A percentile compares a stretch with the other conserved stretches of the same genome.
Conservation (phyloP, 306 rosid genomes). For the Bauhinia variegata region DNA sequence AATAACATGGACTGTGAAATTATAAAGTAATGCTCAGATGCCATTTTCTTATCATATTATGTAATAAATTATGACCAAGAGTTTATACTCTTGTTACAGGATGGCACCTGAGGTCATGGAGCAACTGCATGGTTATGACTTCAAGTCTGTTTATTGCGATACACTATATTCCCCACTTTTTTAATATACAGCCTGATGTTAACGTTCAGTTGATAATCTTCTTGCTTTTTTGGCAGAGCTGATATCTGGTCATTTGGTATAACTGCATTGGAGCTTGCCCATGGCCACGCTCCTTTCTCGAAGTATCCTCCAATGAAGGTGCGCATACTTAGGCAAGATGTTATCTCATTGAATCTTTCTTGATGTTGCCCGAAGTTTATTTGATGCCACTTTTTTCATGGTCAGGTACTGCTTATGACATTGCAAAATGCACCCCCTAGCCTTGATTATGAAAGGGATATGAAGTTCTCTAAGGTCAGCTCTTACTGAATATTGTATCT, state of each 20-base stretch:
- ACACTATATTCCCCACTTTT: neutral
- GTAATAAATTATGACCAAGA: neutral
- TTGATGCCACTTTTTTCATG: constrained; percentile 33
- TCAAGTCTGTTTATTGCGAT: constrained; percentile 60
- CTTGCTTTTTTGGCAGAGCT: constrained; percentile 57
- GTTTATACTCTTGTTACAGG: constrained; percentile 50
- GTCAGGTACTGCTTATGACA: constrained; percentile 89
- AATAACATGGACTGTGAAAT: neutral
- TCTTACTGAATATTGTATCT: constrained; percentile 5
- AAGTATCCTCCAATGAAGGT: constrained; percentile 98
- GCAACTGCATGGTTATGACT: constrained; percentile 89
- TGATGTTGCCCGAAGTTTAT: constrained; percentile 11
- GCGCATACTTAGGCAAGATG: constrained; percentile 26
- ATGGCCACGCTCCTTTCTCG: constrained; percentile 96
- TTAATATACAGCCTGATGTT: neutral
- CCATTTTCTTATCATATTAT: constrained; percentile 1
- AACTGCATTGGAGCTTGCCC: constrained; percentile 97
- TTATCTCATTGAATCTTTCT: constrained; percentile 31
- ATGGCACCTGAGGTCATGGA: constrained; percentile 99
- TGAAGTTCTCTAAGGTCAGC: constrained; percentile 74
- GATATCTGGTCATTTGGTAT: constrained; percentile 99
- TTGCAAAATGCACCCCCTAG: constrained; percentile 94
- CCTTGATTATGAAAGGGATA: constrained; percentile 84
- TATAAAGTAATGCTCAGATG: neutral
- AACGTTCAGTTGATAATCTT: constrained; percentile 32